Conservation (phyloP, 2,329 filamentous ascomycete species). For the Westerdykella aurantiaca region DNA sequence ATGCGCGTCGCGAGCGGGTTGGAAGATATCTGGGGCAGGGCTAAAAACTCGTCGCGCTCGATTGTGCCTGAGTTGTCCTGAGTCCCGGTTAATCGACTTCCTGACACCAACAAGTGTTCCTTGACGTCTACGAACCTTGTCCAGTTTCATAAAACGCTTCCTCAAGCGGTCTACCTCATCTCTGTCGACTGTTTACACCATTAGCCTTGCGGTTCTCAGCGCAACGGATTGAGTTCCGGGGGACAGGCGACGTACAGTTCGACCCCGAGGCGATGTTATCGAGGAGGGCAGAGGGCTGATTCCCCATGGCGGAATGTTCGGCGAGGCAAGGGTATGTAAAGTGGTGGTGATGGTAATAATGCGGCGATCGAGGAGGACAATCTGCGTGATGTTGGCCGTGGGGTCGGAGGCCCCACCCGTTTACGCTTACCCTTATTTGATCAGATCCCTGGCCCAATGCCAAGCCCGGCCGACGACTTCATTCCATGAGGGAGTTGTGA, state of each 20-base stretch:
- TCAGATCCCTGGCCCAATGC: too few species aligned
- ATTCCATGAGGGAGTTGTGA: too few species aligned
- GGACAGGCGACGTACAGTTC: constrained; percentile 64
- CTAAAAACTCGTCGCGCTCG: constrained; percentile 96
- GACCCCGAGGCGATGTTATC: constrained; percentile 95
- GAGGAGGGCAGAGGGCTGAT: constrained; percentile 63
- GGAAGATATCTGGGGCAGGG: constrained; percentile 92
- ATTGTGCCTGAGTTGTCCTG: constrained; percentile 98
- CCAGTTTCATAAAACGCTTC: constrained; percentile 98
- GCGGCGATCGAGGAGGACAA: constrained; percentile 7
- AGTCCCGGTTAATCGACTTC: constrained; percentile 3
- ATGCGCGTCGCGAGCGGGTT: constrained; percentile 97
- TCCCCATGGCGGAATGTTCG: constrained; percentile 42
- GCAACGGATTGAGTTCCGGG: constrained; percentile 13
- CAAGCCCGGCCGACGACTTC: too few species aligned
- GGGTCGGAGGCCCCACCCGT: constrained; percentile 5
- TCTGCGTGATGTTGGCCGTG: too few species aligned
- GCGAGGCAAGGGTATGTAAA: not conserved
- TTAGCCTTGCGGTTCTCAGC: constrained; percentile 26
- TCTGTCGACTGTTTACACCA: constrained; percentile 66
- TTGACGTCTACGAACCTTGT: constrained; percentile 62
- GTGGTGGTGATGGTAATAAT: constrained; percentile 2
- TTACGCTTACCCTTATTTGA: too few species aligned
- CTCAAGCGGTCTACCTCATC: constrained; percentile 93
- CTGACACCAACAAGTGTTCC: constrained; percentile 1